Evolutionary conservation across 768 basidiomycete genomes (phyloP).

Genomic region (Boletus speciosus): DNA sequence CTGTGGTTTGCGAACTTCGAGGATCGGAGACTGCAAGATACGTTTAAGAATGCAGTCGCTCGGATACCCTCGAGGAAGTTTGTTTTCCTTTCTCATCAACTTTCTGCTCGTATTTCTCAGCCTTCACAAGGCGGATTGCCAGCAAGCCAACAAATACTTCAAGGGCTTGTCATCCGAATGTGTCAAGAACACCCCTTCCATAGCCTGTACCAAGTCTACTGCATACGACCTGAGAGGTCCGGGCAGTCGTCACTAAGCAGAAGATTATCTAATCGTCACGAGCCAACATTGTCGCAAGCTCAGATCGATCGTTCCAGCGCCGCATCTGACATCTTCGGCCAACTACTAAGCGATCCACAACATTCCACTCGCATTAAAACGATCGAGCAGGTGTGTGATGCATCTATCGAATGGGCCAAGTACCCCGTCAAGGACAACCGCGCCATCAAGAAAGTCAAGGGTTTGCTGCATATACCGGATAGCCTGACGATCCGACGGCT

Average conservation of each 20-base stretch:
- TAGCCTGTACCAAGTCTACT: slow-evolving; percentile 84
- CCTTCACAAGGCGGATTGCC: slow-evolving; percentile 27
- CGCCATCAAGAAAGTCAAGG: slow-evolving; percentile 22
- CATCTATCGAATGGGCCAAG: slow-evolving; percentile 73
- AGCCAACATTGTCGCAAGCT: slow-evolving; percentile 33
- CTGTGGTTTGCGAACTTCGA: slow-evolving; percentile 91
- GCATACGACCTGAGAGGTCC: slow-evolving; percentile 47
- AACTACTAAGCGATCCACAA: slow-evolving; percentile 43
- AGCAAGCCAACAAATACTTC: slow-evolving; percentile 56
- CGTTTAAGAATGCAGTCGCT: slow-evolving; percentile 45
- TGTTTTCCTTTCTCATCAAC: slow-evolving; percentile 88
- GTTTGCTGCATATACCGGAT: slow-evolving; percentile 42
- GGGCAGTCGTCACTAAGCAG: slow-evolving; percentile 24
- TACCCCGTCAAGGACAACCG: slow-evolving; percentile 44
- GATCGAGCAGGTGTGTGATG: slow-evolving; percentile 59
- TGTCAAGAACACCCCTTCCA: slow-evolving; percentile 93
- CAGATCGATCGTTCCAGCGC: slow-evolving; percentile 62
- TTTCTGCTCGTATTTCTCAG: slow-evolving; percentile 81
- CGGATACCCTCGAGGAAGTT: slow-evolving; percentile 84
- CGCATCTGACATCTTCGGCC: slow-evolving; percentile 58
- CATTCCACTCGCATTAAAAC: slow-evolving; percentile 42
- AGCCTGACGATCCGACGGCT: slow-evolving; percentile 46
- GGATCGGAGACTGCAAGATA: slow-evolving; percentile 43
- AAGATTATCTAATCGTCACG: slow-evolving; percentile 47
- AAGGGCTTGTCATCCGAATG: slow-evolving; percentile 66